Conservation (phyloP, 805 yeast genomes). For the Starmera amethionina region DNA sequence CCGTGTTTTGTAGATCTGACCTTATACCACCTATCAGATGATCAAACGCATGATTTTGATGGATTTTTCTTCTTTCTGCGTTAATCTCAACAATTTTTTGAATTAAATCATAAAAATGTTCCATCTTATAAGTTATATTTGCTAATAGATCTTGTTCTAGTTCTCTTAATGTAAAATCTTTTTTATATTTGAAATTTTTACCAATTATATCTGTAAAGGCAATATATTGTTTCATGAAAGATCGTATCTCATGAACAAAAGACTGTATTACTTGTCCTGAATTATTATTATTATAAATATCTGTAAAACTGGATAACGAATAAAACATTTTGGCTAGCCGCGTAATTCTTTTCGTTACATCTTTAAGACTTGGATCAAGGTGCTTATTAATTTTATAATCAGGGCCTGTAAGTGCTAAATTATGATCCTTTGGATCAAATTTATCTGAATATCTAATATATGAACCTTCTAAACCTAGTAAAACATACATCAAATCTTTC, state of each 20-base stretch:
- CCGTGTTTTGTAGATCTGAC: slow-evolving; percentile 28
- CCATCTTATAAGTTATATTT: slow-evolving; percentile 29
- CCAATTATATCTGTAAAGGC: slow-evolving; percentile 36
- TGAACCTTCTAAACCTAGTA: slow-evolving; percentile 69
- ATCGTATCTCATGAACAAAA: slow-evolving; percentile 51
- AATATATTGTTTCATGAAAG: slow-evolving; percentile 27
- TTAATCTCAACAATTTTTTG: slow-evolving; percentile 40
- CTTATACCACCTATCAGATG: slow-evolving; percentile 32
- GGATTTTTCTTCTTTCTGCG: slow-evolving; percentile 24
- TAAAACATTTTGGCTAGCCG: slow-evolving; percentile 54
- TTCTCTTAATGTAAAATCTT: slow-evolving; percentile 46
- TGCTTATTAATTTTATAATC: slow-evolving; percentile 64
- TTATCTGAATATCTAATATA: slow-evolving; percentile 61
- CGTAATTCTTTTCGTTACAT: slow-evolving; percentile 51
- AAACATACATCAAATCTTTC: slow-evolving; percentile 56
- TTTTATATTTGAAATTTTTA: slow-evolving; percentile 35
- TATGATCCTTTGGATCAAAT: slow-evolving; percentile 36
- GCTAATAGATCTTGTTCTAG: slow-evolving; percentile 42
- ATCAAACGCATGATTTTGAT: slow-evolving; percentile 26
- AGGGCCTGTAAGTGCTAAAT: slow-evolving; percentile 51
- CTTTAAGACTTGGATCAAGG: slow-evolving; percentile 65
- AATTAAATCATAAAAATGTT: slow-evolving; percentile 49
- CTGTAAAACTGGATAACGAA: slow-evolving; percentile 50
- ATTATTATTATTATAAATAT: slow-evolving; percentile 38
- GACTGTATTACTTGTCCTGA: slow-evolving; percentile 72